Percentiles rank a stretch among this genome's conserved stretches.
Conservation (phyloP, 371 early-diverging fungal genomes). For the Mucor sp. region DNA sequence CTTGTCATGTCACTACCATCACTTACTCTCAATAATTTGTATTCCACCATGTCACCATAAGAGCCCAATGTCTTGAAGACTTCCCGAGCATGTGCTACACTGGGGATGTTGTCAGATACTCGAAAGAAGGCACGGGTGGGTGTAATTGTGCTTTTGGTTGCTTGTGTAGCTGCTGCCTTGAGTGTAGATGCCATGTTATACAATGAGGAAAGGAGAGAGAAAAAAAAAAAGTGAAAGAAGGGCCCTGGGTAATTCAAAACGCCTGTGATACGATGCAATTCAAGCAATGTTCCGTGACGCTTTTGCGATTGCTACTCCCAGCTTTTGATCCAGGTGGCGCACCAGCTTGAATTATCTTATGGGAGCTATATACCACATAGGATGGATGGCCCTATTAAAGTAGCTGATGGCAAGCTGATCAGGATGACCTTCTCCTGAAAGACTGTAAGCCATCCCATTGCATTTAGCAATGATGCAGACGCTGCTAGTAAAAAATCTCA, state of each 20-base stretch:
- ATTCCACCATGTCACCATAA: slow-evolving; percentile 34
- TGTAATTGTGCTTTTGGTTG: background rate
- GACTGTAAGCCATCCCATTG: too few species aligned
- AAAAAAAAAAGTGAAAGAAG: slow-evolving; percentile 3
- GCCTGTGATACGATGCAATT: background rate
- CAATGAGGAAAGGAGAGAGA: background rate
- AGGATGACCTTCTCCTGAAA: too few species aligned
- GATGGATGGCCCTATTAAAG: too few species aligned
- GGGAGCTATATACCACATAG: too few species aligned
- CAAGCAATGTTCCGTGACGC: background rate
- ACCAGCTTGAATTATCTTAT: too few species aligned
- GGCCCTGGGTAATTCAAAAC: background rate
- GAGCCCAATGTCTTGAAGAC: slow-evolving; percentile 22
- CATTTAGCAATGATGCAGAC: too few species aligned
- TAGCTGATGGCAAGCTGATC: too few species aligned
- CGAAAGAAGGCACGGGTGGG: slow-evolving; percentile 26
- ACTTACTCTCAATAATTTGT: slow-evolving; percentile 32
- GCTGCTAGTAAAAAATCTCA: too few species aligned
- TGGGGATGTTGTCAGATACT: slow-evolving; percentile 14
- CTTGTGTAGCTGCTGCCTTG: slow-evolving; percentile 3
- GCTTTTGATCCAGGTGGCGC: too few species aligned
- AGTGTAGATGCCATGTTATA: slow-evolving; percentile 2
- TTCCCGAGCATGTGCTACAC: slow-evolving; percentile 26
- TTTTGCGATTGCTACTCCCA: background rate
- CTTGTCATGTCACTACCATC: slow-evolving; percentile 18